These are phyloP conservation scores for Yamadazyma taylorii DNA, from an alignment of 1,139 yeast species.

Conservation along the genomic window DNA sequence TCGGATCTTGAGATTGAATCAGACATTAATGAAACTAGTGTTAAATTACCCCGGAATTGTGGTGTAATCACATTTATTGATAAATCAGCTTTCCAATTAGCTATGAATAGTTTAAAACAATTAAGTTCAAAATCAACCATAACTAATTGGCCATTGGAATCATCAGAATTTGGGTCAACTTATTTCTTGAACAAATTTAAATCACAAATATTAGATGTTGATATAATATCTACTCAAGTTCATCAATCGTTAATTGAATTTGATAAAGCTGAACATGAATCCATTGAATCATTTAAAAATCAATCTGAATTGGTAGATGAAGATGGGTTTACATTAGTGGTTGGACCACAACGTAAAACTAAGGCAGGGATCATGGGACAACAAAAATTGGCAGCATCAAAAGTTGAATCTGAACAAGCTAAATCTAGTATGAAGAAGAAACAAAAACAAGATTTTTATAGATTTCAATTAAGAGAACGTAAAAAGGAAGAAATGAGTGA, in stretches of 20 bases:
- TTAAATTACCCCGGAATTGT: conserved; percentile 66
- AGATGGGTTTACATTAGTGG: conserved; percentile 91
- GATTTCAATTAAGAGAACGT: conserved; percentile 92
- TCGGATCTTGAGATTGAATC: conserved; percentile 43
- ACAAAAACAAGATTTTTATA: conserved; percentile 88
- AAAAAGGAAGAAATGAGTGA: conserved; percentile 93
- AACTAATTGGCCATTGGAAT: conserved; percentile 34
- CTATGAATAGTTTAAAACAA: conserved; percentile 60
- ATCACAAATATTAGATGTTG: conserved; percentile 43
- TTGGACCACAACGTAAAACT: conserved; percentile 81
- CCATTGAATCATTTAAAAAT: conserved; percentile 55
- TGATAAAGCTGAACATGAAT: conserved; percentile 68
- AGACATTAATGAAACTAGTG: conserved; percentile 24
- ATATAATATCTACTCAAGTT: conserved; percentile 49
- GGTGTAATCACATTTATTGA: conserved; percentile 78
- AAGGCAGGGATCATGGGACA: conserved; percentile 64
- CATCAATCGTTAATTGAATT: conserved; percentile 64
- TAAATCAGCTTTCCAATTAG: conserved; percentile 66
- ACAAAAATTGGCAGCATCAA: conserved; percentile 42
- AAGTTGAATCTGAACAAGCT: conserved; percentile 45
- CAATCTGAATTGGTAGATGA: conserved; percentile 73
- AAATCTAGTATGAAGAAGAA: conserved; percentile 63
- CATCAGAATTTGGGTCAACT: conserved; percentile 24
- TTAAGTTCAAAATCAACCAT: conserved; percentile 25
- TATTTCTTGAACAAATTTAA: conserved; percentile 31